Conservation (phyloP, 345 rosid species). For the Noccaea caerulescens region DNA sequence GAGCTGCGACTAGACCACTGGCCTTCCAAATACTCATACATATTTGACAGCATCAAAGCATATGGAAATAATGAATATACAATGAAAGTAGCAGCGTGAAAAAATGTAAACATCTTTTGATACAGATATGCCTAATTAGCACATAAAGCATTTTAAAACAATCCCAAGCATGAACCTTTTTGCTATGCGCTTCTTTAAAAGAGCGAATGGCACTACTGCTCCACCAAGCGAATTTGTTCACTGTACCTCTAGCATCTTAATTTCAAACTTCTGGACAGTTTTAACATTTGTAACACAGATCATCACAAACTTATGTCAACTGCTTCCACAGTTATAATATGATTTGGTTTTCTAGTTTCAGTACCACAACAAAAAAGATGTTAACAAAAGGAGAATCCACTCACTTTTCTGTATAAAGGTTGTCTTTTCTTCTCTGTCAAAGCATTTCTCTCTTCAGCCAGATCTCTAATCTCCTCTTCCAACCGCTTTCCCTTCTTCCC, state of each 20-base stretch:
- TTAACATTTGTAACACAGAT: conserved; percentile 8
- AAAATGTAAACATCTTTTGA: background rate
- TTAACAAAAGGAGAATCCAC: conserved; percentile 21
- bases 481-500: conserved; percentile 89
- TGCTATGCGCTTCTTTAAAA: background rate
- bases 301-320: background rate
- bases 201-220: background rate
- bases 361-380: background rate
- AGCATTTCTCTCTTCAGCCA: conserved; percentile 91
- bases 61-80: background rate
- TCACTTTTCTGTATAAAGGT: conserved; percentile 84
- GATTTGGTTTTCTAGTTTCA: background rate
- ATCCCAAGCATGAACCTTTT: background rate
- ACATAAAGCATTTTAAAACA: conserved; percentile 2
- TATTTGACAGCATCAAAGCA: conserved; percentile 10
- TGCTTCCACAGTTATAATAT: conserved; percentile 1
- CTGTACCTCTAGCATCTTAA: conserved; percentile 4
- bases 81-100: background rate
- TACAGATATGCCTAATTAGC: background rate
- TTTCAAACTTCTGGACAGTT: background rate
- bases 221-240: background rate
- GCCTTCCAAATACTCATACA: background rate
- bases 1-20: background rate
- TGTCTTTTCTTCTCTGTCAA: conserved; percentile 84
- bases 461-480: conserved; percentile 91